These are phyloP conservation scores for Spathaspora girioi DNA, from an alignment of 805 yeast species.

Conservation along the genomic window DNA sequence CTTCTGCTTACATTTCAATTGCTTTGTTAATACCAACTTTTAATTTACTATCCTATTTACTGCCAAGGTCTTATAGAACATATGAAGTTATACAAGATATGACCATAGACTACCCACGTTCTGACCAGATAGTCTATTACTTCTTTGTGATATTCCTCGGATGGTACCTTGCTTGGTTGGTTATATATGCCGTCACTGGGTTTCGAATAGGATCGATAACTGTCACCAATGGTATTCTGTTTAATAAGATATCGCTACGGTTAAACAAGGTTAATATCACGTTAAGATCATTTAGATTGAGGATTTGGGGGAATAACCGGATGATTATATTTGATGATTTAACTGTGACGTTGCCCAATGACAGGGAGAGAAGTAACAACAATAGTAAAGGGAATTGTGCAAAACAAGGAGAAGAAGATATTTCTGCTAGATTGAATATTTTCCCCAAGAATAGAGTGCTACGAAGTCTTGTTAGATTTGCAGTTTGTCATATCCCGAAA, in stretches of 20 bases:
- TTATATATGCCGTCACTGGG: constrained; percentile 28
- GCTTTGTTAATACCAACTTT: background rate
- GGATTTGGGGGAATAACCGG: constrained; percentile 38
- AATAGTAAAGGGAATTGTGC: background rate
- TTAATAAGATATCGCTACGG: constrained; percentile 24
- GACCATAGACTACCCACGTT: background rate
- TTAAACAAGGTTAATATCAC: constrained; percentile 11
- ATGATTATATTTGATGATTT: constrained; percentile 28
- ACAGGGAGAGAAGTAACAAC: background rate
- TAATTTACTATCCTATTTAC: no score
- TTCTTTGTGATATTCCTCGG: background rate
- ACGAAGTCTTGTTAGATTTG: constrained; percentile 8
- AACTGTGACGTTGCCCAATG: background rate
- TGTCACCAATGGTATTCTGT: constrained; percentile 36
- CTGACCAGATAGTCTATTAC: background rate
- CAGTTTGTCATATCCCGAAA: constrained; percentile 17
- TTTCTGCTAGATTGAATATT: constrained; percentile 5
- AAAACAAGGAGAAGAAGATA: background rate
- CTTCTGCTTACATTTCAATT: no score
- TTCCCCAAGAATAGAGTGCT: constrained; percentile 15
- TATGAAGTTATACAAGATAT: background rate
- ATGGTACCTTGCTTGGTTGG: constrained; percentile 20
- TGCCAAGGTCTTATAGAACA: no score
- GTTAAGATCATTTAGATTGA: constrained; percentile 22
- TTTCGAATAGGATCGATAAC: constrained; percentile 28